A percentile compares a stretch with the other conserved stretches of the same genome.
These are phyloP conservation scores for Fusarium sp. DNA, from an alignment of 2,329 filamentous ascomycete genomes.

Conservation along the genomic window DNA sequence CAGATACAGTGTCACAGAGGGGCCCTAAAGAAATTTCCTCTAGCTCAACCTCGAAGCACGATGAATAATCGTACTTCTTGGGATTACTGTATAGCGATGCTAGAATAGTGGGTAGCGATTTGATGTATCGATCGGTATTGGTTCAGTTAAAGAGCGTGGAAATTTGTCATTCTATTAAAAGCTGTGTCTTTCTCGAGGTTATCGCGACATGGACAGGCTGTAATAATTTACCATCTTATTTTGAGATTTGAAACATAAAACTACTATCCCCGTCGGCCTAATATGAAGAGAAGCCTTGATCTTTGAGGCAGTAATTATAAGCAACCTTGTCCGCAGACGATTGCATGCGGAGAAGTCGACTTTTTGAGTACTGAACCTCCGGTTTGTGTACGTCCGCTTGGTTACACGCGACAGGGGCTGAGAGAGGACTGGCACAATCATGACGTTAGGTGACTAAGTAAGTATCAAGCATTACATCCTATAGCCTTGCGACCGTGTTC, in stretches of 20 bases:
- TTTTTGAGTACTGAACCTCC: no score
- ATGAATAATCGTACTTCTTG: neutral
- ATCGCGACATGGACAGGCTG: neutral
- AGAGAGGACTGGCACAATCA: neutral
- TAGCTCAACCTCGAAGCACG: constrained; percentile 14
- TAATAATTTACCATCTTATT: neutral
- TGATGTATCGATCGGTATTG: neutral
- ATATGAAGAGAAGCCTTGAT: neutral
- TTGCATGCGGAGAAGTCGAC: neutral
- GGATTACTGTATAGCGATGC: neutral
- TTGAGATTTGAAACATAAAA: no score
- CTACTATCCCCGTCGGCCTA: neutral
- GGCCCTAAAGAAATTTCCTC: constrained; percentile 1
- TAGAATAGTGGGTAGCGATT: neutral
- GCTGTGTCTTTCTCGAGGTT: neutral
- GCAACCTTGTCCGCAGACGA: neutral
- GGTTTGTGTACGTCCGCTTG: neutral
- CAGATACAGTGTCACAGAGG: neutral
- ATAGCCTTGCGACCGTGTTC: neutral
- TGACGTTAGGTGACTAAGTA: neutral
- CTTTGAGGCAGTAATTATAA: neutral
- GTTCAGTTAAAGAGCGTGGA: neutral
- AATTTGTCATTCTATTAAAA: neutral
- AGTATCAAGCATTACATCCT: neutral
- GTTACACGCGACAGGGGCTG: neutral